These are phyloP conservation scores for Solanum hybrid DNA, from an alignment of 305 asterid species.

Conservation along the genomic window DNA sequence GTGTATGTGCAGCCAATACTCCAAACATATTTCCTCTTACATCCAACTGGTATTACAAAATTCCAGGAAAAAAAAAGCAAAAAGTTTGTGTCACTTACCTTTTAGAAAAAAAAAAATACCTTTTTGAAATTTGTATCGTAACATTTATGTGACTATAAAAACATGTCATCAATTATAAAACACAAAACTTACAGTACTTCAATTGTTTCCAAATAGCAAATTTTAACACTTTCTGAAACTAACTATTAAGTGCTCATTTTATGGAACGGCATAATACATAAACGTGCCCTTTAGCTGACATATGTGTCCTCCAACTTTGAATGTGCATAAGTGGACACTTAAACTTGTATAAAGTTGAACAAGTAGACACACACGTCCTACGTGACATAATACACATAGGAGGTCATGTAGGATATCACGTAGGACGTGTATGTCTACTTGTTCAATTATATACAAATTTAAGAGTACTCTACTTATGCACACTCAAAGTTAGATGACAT, in stretches of 20 bases:
- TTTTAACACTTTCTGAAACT: not conserved
- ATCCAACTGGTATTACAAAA: slow-evolving; percentile 43
- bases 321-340: not conserved
- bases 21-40: slow-evolving; percentile 66
- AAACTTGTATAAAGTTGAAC: too few relatives aligned
- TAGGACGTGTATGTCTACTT: not conserved
- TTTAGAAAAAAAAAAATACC: not conserved
- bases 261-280: not conserved
- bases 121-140: not conserved
- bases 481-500: too few relatives aligned
- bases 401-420: not conserved
- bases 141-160: not conserved
- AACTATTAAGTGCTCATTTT: not conserved
- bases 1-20: slow-evolving; percentile 63
- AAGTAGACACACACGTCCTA: not conserved
- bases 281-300: too few relatives aligned
- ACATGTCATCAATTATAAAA: not conserved
- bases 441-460: too few relatives aligned
- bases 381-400: not conserved
- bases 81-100: not conserved
- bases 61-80: not conserved
- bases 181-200: not conserved
- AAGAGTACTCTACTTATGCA: not conserved
- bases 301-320: too few relatives aligned
- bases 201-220: not conserved